A percentile compares a stretch with the other conserved stretches of the same genome.
Conservation (phyloP, 2,329 filamentous ascomycete genomes). For the Aspergillus jensenii region DNA sequence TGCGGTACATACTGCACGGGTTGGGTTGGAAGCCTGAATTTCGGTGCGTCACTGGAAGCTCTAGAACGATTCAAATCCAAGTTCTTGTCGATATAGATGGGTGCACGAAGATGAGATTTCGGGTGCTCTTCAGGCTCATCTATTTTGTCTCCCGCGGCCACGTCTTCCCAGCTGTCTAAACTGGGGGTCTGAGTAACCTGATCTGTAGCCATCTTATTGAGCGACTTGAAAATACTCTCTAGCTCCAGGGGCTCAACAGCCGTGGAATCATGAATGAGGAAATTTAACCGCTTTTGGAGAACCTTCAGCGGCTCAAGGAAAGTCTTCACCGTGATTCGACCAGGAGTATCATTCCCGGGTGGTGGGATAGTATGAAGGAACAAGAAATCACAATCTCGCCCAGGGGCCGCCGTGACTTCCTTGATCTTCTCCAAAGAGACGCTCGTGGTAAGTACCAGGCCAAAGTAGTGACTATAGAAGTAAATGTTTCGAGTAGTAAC, state of each 20-base stretch:
- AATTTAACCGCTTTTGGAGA: conserved; percentile 79
- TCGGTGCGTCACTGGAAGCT: conserved; percentile 53
- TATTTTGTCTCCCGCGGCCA: conserved; percentile 64
- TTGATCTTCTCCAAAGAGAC: conserved; percentile 74
- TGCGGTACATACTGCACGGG: conserved; percentile 82
- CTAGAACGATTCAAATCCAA: conserved; percentile 50
- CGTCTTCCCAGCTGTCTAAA: conserved; percentile 88
- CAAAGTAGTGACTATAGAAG: conserved; percentile 94
- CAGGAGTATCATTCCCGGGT: conserved; percentile 62
- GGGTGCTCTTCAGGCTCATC: conserved; percentile 42
- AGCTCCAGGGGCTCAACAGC: conserved; percentile 68
- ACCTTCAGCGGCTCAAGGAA: conserved; percentile 86
- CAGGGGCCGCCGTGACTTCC: conserved; percentile 86
- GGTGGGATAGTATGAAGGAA: conserved; percentile 75
- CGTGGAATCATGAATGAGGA: conserved; percentile 77
- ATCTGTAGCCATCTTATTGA: conserved; percentile 72
- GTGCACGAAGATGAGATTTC: conserved; percentile 54
- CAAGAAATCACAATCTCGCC: conserved; percentile 88
- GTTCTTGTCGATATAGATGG: conserved; percentile 63
- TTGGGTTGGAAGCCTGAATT: conserved; percentile 78
- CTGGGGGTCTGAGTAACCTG: conserved; percentile 65
- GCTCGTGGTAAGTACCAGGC: conserved; percentile 79
- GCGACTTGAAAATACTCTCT: conserved; percentile 66
- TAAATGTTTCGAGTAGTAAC: conserved; percentile 85
- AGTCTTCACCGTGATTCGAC: conserved; percentile 82